A percentile compares a stretch with the other conserved stretches of the same genome.
These are phyloP conservation scores for Russula griseocarnosa DNA, from an alignment of 768 basidiomycete genomes.

Conservation along the genomic window DNA sequence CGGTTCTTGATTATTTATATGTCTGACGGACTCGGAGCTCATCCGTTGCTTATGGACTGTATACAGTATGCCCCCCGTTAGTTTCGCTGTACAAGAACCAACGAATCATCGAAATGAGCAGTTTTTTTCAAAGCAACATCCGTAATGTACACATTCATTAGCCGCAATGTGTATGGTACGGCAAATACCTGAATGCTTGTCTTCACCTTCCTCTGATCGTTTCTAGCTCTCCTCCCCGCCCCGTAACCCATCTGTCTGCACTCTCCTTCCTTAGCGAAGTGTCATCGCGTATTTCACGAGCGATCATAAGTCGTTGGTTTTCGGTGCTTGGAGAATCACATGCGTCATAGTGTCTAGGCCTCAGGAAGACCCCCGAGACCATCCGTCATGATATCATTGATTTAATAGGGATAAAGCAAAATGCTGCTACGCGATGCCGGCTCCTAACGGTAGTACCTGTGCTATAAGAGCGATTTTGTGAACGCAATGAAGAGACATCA, in stretches of 20 bases:
- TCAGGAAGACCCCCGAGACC: background rate
- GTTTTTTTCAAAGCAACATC: background rate
- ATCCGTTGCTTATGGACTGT: slow-evolving; percentile 81
- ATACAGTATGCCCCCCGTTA: slow-evolving; percentile 32
- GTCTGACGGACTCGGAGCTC: slow-evolving; percentile 83
- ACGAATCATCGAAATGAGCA: no score
- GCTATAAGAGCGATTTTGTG: background rate
- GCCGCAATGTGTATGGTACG: background rate
- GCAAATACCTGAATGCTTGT: background rate
- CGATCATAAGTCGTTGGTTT: background rate
- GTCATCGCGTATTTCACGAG: background rate
- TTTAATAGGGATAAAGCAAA: background rate
- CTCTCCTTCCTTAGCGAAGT: background rate
- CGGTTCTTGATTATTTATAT: slow-evolving; percentile 38
- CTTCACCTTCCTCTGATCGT: background rate
- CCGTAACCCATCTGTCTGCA: background rate
- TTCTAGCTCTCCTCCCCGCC: no score
- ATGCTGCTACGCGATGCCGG: slow-evolving; percentile 19
- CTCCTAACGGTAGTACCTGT: slow-evolving; percentile 13
- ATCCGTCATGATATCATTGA: background rate
- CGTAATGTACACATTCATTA: background rate
- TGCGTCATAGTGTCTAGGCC: background rate
- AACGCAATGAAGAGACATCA: background rate
- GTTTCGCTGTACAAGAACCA: no score
- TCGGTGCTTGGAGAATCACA: background rate